Conservation (phyloP, 2,329 filamentous ascomycete genomes). For the Cordyceps fumosorosea region DNA sequence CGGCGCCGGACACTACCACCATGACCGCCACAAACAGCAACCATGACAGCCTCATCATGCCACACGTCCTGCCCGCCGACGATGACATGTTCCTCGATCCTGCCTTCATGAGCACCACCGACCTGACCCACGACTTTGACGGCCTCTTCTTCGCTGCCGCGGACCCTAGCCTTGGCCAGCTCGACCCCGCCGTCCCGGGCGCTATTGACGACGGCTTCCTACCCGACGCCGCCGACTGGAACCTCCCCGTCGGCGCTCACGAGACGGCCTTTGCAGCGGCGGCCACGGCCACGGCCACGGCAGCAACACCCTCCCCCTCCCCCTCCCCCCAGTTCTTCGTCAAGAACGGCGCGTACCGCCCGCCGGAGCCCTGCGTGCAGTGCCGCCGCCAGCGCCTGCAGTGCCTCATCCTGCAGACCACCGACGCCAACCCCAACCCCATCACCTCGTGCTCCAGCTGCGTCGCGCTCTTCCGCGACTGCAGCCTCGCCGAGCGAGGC, state of each 20-base stretch:
- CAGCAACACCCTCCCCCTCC: background rate
- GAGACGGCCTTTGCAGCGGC: background rate
- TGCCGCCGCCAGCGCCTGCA: conserved; percentile 39
- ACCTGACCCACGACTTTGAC: conserved; percentile 2
- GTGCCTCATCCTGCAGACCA: conserved; percentile 41
- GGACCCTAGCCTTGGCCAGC: background rate
- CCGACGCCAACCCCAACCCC: conserved; percentile 41
- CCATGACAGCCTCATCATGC: background rate
- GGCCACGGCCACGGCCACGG: background rate
- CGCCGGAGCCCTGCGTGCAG: conserved; percentile 36
- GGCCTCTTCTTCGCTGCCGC: background rate
- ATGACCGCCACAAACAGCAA: background rate
- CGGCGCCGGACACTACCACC: conserved; percentile 1
- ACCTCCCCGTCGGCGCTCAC: background rate
- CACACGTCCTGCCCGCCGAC: background rate
- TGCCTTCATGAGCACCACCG: background rate
- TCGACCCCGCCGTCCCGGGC: background rate
- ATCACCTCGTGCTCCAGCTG: conserved; percentile 42
- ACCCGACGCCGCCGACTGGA: conserved; percentile 3
- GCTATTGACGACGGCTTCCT: background rate
- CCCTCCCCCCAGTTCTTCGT: conserved; percentile 25
- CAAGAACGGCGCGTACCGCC: conserved; percentile 35
- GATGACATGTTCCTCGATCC: conserved; percentile 2
- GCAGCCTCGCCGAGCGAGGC: conserved; percentile 37
- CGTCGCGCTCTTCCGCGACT: conserved; percentile 43